phyloP scores from a whole-genome alignment of 345 rosid species.

The Camelina laxa region DNA sequence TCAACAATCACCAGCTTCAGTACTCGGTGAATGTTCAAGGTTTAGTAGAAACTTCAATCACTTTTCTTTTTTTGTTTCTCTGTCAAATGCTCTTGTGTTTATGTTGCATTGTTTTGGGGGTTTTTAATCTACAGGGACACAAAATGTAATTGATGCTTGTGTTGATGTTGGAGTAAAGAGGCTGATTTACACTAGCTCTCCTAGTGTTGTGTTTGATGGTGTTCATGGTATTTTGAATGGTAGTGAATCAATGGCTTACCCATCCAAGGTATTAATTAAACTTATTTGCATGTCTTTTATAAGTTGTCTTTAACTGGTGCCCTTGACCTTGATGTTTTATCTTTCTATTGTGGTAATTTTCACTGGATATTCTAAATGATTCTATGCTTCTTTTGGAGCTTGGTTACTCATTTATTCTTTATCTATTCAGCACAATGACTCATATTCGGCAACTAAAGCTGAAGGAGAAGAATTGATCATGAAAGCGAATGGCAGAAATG shows the following conservation, averaged over 20 bases:
- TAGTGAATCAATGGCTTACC: conserved; percentile 73
- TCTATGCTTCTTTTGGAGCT: conserved; percentile 14
- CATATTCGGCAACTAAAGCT: conserved; percentile 83
- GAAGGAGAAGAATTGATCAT: conserved; percentile 74
- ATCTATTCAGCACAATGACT: conserved; percentile 73
- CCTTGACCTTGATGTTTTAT: background rate
- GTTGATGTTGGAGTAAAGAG: conserved; percentile 75
- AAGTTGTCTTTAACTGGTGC: background rate
- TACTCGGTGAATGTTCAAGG: conserved; percentile 91
- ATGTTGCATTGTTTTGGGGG: background rate
- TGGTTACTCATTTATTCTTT: conserved; percentile 1
- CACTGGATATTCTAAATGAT: background rate
- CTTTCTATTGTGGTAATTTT: background rate
- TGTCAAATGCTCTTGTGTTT: background rate
- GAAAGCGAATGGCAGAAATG: conserved; percentile 68
- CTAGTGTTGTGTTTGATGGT: conserved; percentile 95
- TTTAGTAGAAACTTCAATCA: conserved; percentile 23
- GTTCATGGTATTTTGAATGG: conserved; percentile 63
- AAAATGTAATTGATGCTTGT: conserved; percentile 85
- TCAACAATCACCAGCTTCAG: conserved; percentile 74
- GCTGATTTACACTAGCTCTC: conserved; percentile 91
- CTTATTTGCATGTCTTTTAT: background rate
- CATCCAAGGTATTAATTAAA: conserved; percentile 57
- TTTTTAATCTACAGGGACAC: conserved; percentile 52
- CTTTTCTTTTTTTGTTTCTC: background rate